These are phyloP conservation scores for Colletotrichum sp. DNA, from an alignment of 2,329 filamentous ascomycete genomes.

Conservation along the genomic window DNA sequence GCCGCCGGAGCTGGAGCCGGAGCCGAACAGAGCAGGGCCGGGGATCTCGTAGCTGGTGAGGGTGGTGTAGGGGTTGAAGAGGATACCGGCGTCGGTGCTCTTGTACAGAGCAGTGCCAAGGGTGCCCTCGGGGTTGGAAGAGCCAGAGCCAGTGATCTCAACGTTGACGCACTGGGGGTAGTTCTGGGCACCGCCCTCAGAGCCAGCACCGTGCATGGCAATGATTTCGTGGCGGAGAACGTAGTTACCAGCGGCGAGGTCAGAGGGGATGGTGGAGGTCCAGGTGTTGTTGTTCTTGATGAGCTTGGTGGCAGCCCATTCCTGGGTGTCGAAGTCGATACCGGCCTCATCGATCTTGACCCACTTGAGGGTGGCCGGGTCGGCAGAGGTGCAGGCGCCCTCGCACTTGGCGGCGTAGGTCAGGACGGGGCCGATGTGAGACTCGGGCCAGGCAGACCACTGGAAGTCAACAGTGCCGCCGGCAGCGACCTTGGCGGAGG, in stretches of 20 bases:
- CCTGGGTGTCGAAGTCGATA: constrained; percentile 43
- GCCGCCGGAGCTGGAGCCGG: constrained; percentile 17
- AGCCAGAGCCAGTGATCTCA: constrained; percentile 44
- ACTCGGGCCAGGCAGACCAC: constrained; percentile 47
- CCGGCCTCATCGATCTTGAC: constrained; percentile 68
- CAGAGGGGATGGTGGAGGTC: constrained; percentile 34
- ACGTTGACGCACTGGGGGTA: constrained; percentile 58
- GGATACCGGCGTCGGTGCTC: constrained; percentile 32
- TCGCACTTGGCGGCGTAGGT: constrained; percentile 66
- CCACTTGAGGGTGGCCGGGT: constrained; percentile 58
- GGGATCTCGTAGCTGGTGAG: constrained; percentile 33
- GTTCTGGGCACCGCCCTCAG: constrained; percentile 51
- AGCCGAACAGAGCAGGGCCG: constrained; percentile 26
- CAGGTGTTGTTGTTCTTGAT: constrained; percentile 40
- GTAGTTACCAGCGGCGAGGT: constrained; percentile 43
- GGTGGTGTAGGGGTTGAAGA: constrained; percentile 34
- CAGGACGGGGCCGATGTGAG: constrained; percentile 59
- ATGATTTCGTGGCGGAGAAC: constrained; percentile 58
- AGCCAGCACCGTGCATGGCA: constrained; percentile 48
- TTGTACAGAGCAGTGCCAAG: constrained; percentile 33
- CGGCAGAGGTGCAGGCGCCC: constrained; percentile 58
- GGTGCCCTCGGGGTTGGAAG: constrained; percentile 33
- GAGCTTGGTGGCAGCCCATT: constrained; percentile 43
- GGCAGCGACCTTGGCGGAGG: constrained; percentile 40
- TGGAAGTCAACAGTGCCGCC: constrained; percentile 43